Evolutionary conservation across 1,284 basidiomycete species (phyloP).

Genomic region (Hemileia vastatrix): DNA sequence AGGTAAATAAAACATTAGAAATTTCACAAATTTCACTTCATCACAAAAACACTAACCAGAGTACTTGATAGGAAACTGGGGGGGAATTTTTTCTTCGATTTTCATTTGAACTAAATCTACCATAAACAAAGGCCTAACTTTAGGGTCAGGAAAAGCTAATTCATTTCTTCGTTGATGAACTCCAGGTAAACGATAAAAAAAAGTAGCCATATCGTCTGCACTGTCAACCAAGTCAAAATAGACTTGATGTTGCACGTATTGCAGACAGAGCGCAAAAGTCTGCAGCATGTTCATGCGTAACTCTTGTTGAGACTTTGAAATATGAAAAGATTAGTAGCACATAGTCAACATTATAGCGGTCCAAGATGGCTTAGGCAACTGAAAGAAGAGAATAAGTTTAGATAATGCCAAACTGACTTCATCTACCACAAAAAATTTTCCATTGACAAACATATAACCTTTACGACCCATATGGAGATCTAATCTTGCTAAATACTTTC

Average conservation of each 20-base stretch:
- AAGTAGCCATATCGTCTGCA: constrained; percentile 54
- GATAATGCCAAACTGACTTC: constrained; percentile 53
- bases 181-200: constrained; percentile 80
- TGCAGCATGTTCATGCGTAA: constrained; percentile 58
- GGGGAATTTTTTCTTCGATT: too few relatives aligned
- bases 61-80: too few relatives aligned
- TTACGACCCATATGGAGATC: too few relatives aligned
- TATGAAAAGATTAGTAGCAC: neutral
- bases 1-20: too few relatives aligned
- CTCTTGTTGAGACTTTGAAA: constrained; percentile 48
- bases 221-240: constrained; percentile 58
- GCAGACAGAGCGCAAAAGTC: constrained; percentile 56
- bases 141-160: constrained; percentile 61
- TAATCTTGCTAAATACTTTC: too few relatives aligned
- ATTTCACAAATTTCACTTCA: too few relatives aligned
- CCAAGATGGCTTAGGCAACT: neutral
- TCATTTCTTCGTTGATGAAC: constrained; percentile 61
- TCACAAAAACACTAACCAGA: too few relatives aligned
- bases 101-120: neutral
- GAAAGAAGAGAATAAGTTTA: neutral
- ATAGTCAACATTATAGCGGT: neutral
- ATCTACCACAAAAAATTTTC: constrained; percentile 61
- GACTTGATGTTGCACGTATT: constrained; percentile 65
- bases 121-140: too few relatives aligned
- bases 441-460: constrained; percentile 68